Conservation (phyloP, 495 filamentous ascomycete species). For the Penicillium paradoxum region DNA sequence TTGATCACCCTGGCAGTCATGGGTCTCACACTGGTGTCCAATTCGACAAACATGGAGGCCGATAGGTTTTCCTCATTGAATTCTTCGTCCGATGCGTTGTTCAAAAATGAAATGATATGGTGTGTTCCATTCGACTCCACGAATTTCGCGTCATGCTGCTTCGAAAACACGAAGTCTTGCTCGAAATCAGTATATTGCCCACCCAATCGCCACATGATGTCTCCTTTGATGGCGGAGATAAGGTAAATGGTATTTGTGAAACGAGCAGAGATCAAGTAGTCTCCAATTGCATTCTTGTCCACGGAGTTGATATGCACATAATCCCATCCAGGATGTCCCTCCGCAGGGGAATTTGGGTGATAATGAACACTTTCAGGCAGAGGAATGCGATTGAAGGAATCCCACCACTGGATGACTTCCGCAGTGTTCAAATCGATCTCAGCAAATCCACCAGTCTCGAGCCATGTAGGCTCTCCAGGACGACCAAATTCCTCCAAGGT, state of each 20-base stretch:
- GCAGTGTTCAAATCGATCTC: conserved; percentile 41
- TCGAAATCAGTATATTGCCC: conserved; percentile 39
- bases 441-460: conserved; percentile 33
- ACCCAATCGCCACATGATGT: conserved; percentile 53
- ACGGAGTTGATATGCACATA: conserved; percentile 60
- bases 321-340: conserved; percentile 42
- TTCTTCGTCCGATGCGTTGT: conserved; percentile 48
- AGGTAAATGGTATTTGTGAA: conserved; percentile 53
- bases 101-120: conserved; percentile 46
- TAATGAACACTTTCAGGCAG: conserved; percentile 28
- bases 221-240: conserved; percentile 51
- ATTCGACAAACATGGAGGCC: conserved; percentile 47
- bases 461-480: conserved; percentile 23
- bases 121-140: conserved; percentile 37
- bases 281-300: conserved; percentile 49
- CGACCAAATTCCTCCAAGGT: conserved; percentile 36
- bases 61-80: conserved; percentile 40
- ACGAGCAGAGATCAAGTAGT: conserved; percentile 55
- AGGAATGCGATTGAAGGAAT: conserved; percentile 33
- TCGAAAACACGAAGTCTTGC: conserved; percentile 50
- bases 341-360: not conserved
- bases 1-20: conserved; percentile 39
- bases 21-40: conserved; percentile 42
- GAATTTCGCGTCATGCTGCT: conserved; percentile 57
- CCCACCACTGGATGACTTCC: conserved; percentile 42